Base-by-base conservation (phyloP, 2,329 filamentous ascomycete genomes). In the Ilyonectria mors-panacis region DNA sequence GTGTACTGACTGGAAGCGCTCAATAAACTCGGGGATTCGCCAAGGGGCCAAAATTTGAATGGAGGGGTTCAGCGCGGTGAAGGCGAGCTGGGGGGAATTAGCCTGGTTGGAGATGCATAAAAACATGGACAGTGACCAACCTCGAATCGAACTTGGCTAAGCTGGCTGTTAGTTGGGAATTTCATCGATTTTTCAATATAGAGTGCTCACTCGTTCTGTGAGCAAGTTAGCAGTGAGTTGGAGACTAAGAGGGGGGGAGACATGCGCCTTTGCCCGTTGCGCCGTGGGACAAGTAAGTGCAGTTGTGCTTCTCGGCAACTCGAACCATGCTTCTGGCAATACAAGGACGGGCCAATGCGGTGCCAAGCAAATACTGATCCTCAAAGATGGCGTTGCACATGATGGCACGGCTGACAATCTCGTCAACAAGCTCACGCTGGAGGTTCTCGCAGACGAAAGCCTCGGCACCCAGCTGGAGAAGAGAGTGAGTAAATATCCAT, bases 351-450 rank as follows among this genome's bases (percentile, higher is more conserved):
- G 90, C 90, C 63, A 92, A 83, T 42, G 84, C 84, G 57, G 88
- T 90, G 64, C 87, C 87, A 70, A 78, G 74, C 6, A 80, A 74
- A 59, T 80, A 81, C 23, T 19, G 70, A 76, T 91, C 90, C 83
- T 93, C 88, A 77, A 88, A 90, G 75, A 88, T 85, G 65, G 86
- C 87, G 73, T 89, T 88, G 76, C 71, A 69, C 62, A 45, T 71
- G 53, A 44, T 63, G 26, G 26, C 26, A 26, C 26, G 91, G 86
- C 91, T 94, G 84, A 91, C 92, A 37, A 95, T 86, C 81, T 94
- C 87, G 73, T 94, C 91, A 69, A 95, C 86, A 76, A 95, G 93
- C 80, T 93, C 91, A 74, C 86, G 85, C 72, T 89, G 87, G 55
- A 94, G 84, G 79, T 95, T 88, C 62, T 86, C 84, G 68, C 88